Conservation (phyloP, 2,329 filamentous ascomycete genomes). For the Penicillium sp. region DNA sequence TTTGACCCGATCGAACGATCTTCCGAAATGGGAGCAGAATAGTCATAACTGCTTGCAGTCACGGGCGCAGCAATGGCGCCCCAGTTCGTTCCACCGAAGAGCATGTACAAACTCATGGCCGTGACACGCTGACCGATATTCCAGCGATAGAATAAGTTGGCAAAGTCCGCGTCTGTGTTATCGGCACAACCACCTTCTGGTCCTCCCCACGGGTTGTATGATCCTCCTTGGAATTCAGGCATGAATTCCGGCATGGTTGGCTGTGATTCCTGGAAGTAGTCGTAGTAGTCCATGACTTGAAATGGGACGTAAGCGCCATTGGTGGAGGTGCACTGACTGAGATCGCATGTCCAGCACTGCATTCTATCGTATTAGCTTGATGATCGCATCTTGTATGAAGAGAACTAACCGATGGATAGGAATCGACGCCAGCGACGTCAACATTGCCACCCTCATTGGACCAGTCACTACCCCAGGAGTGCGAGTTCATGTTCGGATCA, state of each 20-base stretch:
- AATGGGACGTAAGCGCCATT: conserved; percentile 61
- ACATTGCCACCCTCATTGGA: conserved; percentile 51
- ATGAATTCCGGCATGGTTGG: conserved; percentile 53
- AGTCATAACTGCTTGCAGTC: conserved; percentile 63
- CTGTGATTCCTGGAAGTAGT: conserved; percentile 45
- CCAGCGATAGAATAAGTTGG: conserved; percentile 63
- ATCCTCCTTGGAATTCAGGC: conserved; percentile 60
- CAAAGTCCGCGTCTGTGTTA: conserved; percentile 59
- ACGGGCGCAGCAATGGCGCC: conserved; percentile 58
- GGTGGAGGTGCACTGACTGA: conserved; percentile 59
- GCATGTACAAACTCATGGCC: conserved; percentile 63
- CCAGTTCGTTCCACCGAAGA: conserved; percentile 65
- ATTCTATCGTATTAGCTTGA: conserved; percentile 49
- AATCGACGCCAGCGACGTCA: conserved; percentile 30
- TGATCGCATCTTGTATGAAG: neutral
- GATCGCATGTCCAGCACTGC: conserved; percentile 64
- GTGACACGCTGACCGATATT: conserved; percentile 60
- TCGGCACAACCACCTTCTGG: conserved; percentile 55
- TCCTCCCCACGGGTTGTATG: conserved; percentile 62
- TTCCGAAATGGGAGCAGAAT: conserved; percentile 61
- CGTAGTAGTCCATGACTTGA: conserved; percentile 49
- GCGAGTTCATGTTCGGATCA: conserved; percentile 58
- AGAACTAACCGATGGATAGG: conserved; percentile 52
- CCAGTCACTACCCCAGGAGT: conserved; percentile 62
- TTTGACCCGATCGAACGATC: conserved; percentile 58